Evolutionary conservation across 2,329 filamentous ascomycete species (phyloP), one percentile per base, ranked within the genome.

Genomic region (Penicillium thymicola): DNA sequence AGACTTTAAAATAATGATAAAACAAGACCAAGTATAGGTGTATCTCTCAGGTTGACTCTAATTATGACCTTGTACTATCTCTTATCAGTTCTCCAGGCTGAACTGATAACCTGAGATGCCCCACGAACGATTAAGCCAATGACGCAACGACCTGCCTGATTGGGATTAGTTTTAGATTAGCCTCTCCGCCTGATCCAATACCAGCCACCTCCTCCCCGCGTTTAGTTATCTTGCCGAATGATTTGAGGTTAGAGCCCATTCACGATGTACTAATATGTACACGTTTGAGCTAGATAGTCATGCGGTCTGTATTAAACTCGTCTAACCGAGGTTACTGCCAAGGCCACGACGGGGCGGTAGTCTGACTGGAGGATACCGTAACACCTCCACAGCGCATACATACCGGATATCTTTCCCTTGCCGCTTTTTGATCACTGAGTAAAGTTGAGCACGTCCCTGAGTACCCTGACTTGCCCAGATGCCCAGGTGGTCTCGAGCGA

Each of bases 71-170:
- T n/a, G 30, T 6, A n/a, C n/a, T n/a, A 23, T 47, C 36, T 55
- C 52, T 55, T 55, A 55, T 51, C 52, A 36, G 25, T 23, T 21
- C 40, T 4, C 21, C 13, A 8, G 6, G 13, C 4, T 5, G 38
- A 30, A 16, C 46, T n/a, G 37, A 51, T 44, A 51, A 4, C 2
- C 48, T 14, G 51, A 49, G 10, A 41, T 4, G 36, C 28, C 16
- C 42, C 36, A 42, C 18, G 28, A 10, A 4, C 2, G 25, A 5
- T 14, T 34, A 18, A 16, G 7, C 51, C 44, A 32, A 41, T 42
- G 11, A 43, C 54, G 54, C 54, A 52, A 56, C 54, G 2, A 56
- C 48, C 40, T 65, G 47, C 63, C 58, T 37, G 9, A 59, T 57
- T 27, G 0, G 25, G 55, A 52, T 38, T 64, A 63, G 61, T 40